Evolutionary conservation across 2,329 filamentous ascomycete genomes (phyloP).

Genomic region (Fusarium pseudoanthophilum): DNA sequence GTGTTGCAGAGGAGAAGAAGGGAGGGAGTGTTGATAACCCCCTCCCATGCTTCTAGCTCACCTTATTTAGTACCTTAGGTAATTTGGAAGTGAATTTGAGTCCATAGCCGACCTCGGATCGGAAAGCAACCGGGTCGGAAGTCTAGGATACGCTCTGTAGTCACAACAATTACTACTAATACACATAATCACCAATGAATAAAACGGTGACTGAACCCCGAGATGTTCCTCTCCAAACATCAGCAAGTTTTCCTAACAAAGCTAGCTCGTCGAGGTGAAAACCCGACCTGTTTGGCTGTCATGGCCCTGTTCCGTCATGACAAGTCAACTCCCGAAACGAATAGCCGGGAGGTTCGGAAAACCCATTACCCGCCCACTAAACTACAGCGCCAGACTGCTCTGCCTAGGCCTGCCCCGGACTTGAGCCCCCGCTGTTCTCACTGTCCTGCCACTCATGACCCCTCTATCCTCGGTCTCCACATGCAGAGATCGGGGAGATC

Average conservation of each 20-base stretch:
- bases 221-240: neutral
- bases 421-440: slow-evolving; percentile 37
- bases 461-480: slow-evolving; percentile 31
- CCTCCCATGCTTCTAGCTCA: neutral
- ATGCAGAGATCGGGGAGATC: slow-evolving; percentile 11
- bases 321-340: slow-evolving; percentile 43
- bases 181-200: slow-evolving; percentile 10
- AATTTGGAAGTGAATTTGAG: neutral
- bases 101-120: slow-evolving; percentile 30
- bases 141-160: slow-evolving; percentile 4
- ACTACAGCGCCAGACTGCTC: slow-evolving; percentile 8
- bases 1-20: neutral
- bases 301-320: slow-evolving; percentile 30
- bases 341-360: slow-evolving; percentile 42
- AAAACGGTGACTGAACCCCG: slow-evolving; percentile 36
- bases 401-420: slow-evolving; percentile 25
- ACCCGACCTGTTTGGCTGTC: neutral
- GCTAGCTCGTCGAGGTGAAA: slow-evolving; percentile 5
- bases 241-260: slow-evolving; percentile 6
- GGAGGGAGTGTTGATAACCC: neutral
- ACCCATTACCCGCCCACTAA: slow-evolving; percentile 42
- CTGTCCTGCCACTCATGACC: slow-evolving; percentile 10
- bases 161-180: slow-evolving; percentile 34
- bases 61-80: neutral
- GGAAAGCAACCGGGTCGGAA: slow-evolving; percentile 24